Evolutionary conservation across 2,329 filamentous ascomycete genomes (phyloP), one percentile per base, ranked within the genome.

Genomic region (Ceratocystis variospora): DNA sequence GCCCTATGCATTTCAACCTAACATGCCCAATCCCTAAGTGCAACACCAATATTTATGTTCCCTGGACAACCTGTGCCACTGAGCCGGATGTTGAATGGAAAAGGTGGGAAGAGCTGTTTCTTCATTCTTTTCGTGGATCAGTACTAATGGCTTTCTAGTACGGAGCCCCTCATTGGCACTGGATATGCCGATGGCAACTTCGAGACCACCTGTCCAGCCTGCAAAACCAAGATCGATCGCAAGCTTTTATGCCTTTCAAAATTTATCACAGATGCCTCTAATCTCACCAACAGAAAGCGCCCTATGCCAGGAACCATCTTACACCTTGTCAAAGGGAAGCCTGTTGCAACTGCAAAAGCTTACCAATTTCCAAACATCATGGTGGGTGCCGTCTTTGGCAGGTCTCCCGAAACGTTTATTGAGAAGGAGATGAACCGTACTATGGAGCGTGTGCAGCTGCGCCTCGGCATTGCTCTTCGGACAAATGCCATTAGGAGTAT

Each of bases 251-350:
- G 81, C n/a, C 79, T 85, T 1, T 77, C 74, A 55, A 87, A 85
- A 69, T 89, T 90, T 70, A 76, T 78, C 61, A 74, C 73, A 15
- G 87, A 91, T 70, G 73, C 81, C 5, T 72, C 78, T 28, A 71
- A 71, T 0, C 76, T 89, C 0, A 70, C 83, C 2, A 68, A 73
- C 2, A 70, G 78, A 2, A 70, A 77, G 15, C 72, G 75, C 1
- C 84, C 87, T 0, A 83, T 92, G 78, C 84, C 86, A 0, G 87
- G 88, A 0, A 90, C 87, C 0, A 73, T 90, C 3, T 77, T 90
- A 6, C 77, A 83, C 7, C 72, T 79, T 0, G 73, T 75, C 0
- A 77, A 71, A 0, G 88, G 87, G 0, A 73, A 76, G 17, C 10
- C 44, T 15, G 5, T 12, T 8, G 28, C 28, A 25, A 46, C 46